These are phyloP conservation scores for Castanopsis chinensis DNA, from an alignment of 306 rosid species.

Conservation along the genomic window DNA sequence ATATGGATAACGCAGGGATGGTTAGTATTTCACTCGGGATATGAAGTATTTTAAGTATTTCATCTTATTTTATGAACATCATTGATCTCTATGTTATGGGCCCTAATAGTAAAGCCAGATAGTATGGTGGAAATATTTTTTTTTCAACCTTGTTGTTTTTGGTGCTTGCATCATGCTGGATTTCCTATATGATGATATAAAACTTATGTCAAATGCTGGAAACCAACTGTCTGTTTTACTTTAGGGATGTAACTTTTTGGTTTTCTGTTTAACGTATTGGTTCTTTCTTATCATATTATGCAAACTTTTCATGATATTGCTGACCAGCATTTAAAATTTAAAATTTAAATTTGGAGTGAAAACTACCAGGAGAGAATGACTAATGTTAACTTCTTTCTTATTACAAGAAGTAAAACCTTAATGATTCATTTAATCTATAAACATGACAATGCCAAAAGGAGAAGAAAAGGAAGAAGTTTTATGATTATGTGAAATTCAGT, in stretches of 20 bases:
- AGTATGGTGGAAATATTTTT: conserved; percentile 2
- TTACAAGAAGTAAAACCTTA: neutral
- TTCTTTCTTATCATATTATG: neutral
- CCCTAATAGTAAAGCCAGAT: neutral
- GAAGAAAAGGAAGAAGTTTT: neutral
- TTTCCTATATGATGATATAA: neutral
- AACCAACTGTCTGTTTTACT: neutral
- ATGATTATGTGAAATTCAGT: conserved; percentile 27
- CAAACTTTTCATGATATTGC: neutral
- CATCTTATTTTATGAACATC: neutral
- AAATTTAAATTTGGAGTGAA: neutral
- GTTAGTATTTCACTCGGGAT: conserved; percentile 46
- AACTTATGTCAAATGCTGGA: neutral
- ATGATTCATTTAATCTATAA: neutral
- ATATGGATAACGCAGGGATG: conserved; percentile 75
- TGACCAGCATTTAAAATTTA: neutral
- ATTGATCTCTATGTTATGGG: neutral
- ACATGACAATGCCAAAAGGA: neutral
- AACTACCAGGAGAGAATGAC: neutral
- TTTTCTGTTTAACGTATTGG: neutral
- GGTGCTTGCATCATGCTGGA: neutral
- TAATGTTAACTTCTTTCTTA: neutral
- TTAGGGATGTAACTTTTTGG: neutral
- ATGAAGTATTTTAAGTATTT: neutral
- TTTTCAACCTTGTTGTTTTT: neutral